Evolutionary conservation across 345 rosid species (phyloP), one percentile per base, ranked within the genome.

Genomic region (Rhodamnia rubescens): DNA sequence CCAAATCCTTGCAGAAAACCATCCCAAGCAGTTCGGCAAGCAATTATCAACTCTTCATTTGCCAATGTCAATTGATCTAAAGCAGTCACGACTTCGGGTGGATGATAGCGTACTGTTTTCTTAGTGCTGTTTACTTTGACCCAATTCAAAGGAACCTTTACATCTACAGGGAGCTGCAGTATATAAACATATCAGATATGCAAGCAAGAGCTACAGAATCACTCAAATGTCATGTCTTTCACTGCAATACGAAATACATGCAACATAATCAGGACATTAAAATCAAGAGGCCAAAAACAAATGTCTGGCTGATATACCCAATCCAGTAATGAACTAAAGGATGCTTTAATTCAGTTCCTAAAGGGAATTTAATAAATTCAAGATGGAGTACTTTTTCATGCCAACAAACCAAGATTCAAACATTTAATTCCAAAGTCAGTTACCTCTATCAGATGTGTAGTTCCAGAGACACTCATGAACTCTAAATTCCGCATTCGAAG

Each of bases 61-160:
- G 93, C 98, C 86, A 97, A 88, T 50, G 95, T 90, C 87, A 95
- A 89, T 89, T 92, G 94, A 85, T 95, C 98, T 85, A 95, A 89
- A 58, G 94, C 94, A 85, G 92, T 85, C 88, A 93, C 85, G 61
- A 97, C 94, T 88, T 97, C 98, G 24, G 97, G 95, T 27, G 99
- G 96, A 86, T 97, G 99, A 91, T 97, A 97, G 83, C 99, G 95
- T n/a, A 93, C 86, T 40, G 90, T 93, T 89, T 93, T 97, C 88
- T 95, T 95, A 29, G 99, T 96, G 90, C 98, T 93, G 88, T 94
- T 95, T 64, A 95, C 93, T 92, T 91, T 95, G 85, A 91, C 93
- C 99, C 98, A 97, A 84, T 90, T 93, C 85, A 86, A 81, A 87
- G 99, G 96, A 32, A 90, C 99, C 84, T 90, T 95, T 91, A 87